Conservation (phyloP, 768 basidiomycete species). For the Astraeus odoratus region DNA sequence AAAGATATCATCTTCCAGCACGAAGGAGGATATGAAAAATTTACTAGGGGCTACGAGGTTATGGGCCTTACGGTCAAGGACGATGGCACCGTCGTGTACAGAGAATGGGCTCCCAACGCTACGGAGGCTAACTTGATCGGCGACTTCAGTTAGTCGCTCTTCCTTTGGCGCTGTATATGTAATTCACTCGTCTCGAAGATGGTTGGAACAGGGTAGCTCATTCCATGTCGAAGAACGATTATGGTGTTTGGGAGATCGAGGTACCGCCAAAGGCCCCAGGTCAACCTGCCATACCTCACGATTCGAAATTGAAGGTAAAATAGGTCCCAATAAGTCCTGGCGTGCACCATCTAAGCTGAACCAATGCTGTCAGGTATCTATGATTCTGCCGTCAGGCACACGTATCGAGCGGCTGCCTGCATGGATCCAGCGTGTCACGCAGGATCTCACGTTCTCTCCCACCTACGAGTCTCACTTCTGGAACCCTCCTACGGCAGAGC, state of each 20-base stretch:
- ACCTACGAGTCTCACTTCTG: constrained; percentile 97
- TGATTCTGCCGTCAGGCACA: constrained; percentile 71
- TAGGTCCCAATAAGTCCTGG: not conserved
- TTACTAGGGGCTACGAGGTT: constrained; percentile 46
- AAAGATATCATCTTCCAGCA: constrained; percentile 64
- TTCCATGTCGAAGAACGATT: constrained; percentile 77
- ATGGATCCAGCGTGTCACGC: constrained; percentile 94
- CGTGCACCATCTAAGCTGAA: not conserved
- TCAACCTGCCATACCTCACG: constrained; percentile 81
- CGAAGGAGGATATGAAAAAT: constrained; percentile 81
- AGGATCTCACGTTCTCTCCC: constrained; percentile 83
- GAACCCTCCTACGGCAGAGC: constrained; percentile 76
- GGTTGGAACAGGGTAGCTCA: constrained; percentile 82
- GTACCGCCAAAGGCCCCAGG: constrained; percentile 64
- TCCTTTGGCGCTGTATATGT: too few relatives aligned
- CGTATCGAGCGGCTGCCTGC: constrained; percentile 89
- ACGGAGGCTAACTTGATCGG: constrained; percentile 79
- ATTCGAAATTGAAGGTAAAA: constrained; percentile 87
- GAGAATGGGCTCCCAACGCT: constrained; percentile 96
- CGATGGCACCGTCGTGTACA: constrained; percentile 69
- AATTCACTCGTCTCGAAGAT: constrained; percentile 62
- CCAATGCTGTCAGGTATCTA: constrained; percentile 63
- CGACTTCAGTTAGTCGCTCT: constrained; percentile 94
- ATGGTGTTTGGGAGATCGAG: constrained; percentile 85
- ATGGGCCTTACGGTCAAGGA: constrained; percentile 70